A percentile compares a stretch with the other conserved stretches of the same genome.
Evolutionary conservation across 176 grass and related monocot genomes (phyloP).

Genomic region (Secale cereale): DNA sequence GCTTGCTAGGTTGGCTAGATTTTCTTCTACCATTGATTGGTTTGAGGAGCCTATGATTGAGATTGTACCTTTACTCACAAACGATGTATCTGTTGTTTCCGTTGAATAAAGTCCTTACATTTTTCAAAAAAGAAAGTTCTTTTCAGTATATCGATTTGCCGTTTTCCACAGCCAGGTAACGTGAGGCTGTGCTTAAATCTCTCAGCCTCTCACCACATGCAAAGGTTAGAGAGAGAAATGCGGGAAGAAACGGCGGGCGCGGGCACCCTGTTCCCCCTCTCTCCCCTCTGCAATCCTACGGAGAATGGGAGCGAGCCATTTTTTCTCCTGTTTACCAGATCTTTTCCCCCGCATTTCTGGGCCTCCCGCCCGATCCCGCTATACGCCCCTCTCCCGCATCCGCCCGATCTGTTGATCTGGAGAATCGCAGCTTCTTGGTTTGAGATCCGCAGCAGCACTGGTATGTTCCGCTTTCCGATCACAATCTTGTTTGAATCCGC

Average conservation of each 20-base stretch:
- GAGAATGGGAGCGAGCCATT: constrained; percentile 27
- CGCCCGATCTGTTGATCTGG: background rate
- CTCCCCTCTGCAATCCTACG: constrained; percentile 27
- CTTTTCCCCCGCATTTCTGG: background rate
- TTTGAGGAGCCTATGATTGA: too few relatives aligned
- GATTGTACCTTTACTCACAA: too few relatives aligned
- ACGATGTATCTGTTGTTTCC: too few relatives aligned
- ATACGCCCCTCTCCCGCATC: background rate
- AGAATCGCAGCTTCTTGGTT: background rate
- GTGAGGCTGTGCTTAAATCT: constrained; percentile 45
- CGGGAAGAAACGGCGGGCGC: constrained; percentile 34
- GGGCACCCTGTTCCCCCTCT: constrained; percentile 6
- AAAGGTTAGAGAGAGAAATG: constrained; percentile 49
- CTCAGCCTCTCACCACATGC: constrained; percentile 39
- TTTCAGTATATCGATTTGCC: background rate
- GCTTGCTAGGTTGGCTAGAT: too few relatives aligned
- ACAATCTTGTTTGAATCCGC: background rate
- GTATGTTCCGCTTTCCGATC: constrained; percentile 24
- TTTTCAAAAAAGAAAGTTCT: too few relatives aligned
- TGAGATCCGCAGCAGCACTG: background rate
- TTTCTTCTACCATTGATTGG: too few relatives aligned
- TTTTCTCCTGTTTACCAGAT: constrained; percentile 10
- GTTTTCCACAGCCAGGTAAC: constrained; percentile 7
- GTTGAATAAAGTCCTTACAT: too few relatives aligned
- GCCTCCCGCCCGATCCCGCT: background rate